These are phyloP conservation scores for Cyclospora cayetanensis DNA, from an alignment of 169 alveolate genomes.

Conservation along the genomic window DNA sequence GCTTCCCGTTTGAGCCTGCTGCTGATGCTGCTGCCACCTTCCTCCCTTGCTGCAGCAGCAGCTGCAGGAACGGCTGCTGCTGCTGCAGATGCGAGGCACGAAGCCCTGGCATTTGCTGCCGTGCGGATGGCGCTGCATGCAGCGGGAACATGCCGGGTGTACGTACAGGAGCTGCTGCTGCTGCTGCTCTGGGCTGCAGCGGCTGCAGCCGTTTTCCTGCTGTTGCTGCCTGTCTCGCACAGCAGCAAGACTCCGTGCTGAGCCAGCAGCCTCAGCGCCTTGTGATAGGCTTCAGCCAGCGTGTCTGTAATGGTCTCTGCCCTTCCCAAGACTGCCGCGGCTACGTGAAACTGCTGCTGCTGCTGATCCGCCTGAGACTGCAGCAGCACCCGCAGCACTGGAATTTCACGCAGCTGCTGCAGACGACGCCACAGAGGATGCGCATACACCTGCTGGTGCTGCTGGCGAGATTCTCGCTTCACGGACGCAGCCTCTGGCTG, in stretches of 20 bases:
- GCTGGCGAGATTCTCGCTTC: slow-evolving; percentile 9
- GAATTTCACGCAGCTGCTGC: slow-evolving; percentile 34
- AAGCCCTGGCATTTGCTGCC: not conserved
- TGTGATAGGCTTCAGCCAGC: slow-evolving; percentile 45
- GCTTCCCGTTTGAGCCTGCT: not conserved
- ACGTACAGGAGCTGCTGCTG: slow-evolving; percentile 17
- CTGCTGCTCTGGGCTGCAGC: not conserved
- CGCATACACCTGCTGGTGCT: slow-evolving; percentile 7
- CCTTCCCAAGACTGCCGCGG: slow-evolving; percentile 4
- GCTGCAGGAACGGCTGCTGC: slow-evolving; percentile 36
- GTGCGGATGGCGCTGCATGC: slow-evolving; percentile 45
- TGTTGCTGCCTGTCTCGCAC: slow-evolving; percentile 34
- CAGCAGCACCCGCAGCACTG: slow-evolving; percentile 27
- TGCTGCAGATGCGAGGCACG: slow-evolving; percentile 45
- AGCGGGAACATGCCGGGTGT: slow-evolving; percentile 46
- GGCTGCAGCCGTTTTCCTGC: slow-evolving; percentile 46
- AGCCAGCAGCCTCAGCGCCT: slow-evolving; percentile 40
- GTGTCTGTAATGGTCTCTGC: slow-evolving; percentile 17
- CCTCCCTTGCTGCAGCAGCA: not conserved
- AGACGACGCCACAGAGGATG: slow-evolving; percentile 44
- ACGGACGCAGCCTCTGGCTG: not conserved
- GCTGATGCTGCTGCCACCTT: not conserved
- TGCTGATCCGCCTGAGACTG: not conserved
- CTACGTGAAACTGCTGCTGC: not conserved
- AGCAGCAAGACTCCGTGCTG: slow-evolving; percentile 62